Evolutionary conservation across 106 monocot species (phyloP), one percentile per base, ranked within the genome.

Genomic region (Xerophyta viscosa): DNA sequence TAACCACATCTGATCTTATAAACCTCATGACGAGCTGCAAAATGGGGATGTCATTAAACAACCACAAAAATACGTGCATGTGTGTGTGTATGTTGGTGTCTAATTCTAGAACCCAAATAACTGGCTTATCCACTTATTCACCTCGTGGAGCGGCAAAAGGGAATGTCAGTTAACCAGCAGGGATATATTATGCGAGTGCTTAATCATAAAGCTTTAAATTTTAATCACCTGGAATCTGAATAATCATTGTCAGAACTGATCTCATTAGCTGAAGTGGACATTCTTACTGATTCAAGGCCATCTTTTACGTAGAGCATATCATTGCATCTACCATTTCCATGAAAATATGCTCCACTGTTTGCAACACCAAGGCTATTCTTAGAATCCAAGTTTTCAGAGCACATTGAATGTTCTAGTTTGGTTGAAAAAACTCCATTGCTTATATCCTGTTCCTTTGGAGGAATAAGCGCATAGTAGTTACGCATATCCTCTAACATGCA

Each of bases 401-500:
- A 22, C 31, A 37, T 30, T 22, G 55, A 52, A 58, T 58, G 59
- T 46, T 73, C 61, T 52, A 31, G 21, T 15, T 22, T 47, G 22
- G 11, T 20, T 13, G 71, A 57, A 52, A 47, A 49, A 4, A 26
- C 8, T 1, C n/a, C 30, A 21, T 9, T 24, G 8, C 7, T 52
- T 42, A 31, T 49, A 1, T 74, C 57, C 27, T 63, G 23, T 29
- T 67, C 72, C 44, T 67, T 18, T 13, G 57, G 48, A 42, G 50
- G 41, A 6, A 46, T 73, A 24, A 65, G 58, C 39, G 73, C 57
- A 62, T 96, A 88, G 57, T 66, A 76, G 6, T 46, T 36, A 14
- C 96, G 74, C 96, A 96, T 85, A 46, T 96, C 84, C 59, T 96
- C 96, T 24, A 96, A 68, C 19, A 89, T 46, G 46, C 50, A 39